Evolutionary conservation across 495 filamentous ascomycete species (phyloP).

Genomic region (Alectoria sarmentosa): DNA sequence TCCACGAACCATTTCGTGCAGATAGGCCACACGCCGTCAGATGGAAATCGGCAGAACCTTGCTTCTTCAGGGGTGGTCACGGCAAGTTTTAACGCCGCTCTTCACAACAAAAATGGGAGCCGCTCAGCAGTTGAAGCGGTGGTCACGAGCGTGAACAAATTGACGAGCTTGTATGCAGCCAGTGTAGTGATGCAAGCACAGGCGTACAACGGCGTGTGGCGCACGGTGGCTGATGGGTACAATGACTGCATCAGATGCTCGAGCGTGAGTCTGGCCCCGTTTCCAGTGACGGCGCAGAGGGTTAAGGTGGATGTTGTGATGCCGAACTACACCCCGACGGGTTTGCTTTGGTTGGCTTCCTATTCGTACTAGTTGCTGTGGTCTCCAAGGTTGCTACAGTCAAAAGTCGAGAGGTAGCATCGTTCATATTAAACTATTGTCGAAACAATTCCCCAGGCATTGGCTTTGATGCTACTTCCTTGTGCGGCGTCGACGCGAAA

Average conservation of each 20-base stretch:
- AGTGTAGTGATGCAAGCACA: constrained; percentile 10
- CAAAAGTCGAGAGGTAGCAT: background rate
- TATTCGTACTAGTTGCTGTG: background rate
- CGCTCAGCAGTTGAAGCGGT: background rate
- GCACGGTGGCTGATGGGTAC: background rate
- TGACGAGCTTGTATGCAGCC: background rate
- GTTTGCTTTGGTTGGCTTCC: constrained; percentile 2
- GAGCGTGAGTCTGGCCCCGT: background rate
- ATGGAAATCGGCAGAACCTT: background rate
- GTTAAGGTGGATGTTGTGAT: constrained; percentile 3
- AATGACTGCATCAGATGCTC: background rate
- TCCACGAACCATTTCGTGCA: background rate
- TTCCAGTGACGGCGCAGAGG: constrained; percentile 4
- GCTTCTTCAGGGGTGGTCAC: background rate
- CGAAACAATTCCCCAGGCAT: too few relatives aligned
- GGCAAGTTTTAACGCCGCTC: background rate
- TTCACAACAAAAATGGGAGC: background rate
- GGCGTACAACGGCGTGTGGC: background rate
- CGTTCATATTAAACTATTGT: background rate
- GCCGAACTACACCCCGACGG: background rate
- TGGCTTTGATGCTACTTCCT: too few relatives aligned
- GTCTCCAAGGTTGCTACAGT: background rate
- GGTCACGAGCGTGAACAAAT: background rate
- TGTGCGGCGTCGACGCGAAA: too few relatives aligned
- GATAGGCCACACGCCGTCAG: background rate